These are phyloP conservation scores for Cutaneotrichosporon dermatis DNA, from an alignment of 1,284 basidiomycete species.

Conservation along the genomic window DNA sequence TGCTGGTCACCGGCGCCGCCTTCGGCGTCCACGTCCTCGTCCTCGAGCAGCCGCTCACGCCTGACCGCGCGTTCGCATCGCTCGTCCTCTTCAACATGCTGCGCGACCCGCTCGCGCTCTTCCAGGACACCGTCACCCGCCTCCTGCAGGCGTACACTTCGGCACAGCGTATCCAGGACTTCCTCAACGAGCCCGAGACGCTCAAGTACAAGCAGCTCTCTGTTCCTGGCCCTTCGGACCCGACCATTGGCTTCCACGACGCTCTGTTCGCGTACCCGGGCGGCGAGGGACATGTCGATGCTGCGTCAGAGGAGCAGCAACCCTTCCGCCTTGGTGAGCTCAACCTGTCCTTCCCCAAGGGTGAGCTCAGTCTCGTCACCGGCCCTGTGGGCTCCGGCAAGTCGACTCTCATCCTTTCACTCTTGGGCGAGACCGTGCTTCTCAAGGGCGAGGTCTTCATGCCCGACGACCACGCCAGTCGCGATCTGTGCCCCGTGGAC, in stretches of 20 bases:
- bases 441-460: slow-evolving; percentile 54
- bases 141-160: slow-evolving; percentile 51
- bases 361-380: slow-evolving; percentile 47
- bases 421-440: slow-evolving; percentile 54
- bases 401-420: slow-evolving; percentile 63
- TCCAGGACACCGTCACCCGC: slow-evolving; percentile 49
- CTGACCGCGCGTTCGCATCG: slow-evolving; percentile 50
- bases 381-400: slow-evolving; percentile 59
- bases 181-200: slow-evolving; percentile 55
- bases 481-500: slow-evolving; percentile 49
- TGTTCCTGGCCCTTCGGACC: slow-evolving; percentile 40
- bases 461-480: slow-evolving; percentile 50
- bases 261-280: slow-evolving; percentile 47
- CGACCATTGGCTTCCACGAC: slow-evolving; percentile 53
- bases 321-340: slow-evolving; percentile 51
- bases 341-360: slow-evolving; percentile 50
- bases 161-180: slow-evolving; percentile 49
- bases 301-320: slow-evolving; percentile 15
- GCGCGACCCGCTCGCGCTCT: slow-evolving; percentile 39
- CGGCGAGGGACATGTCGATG: slow-evolving; percentile 16
- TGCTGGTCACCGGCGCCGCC: slow-evolving; percentile 52
- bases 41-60: slow-evolving; percentile 37
- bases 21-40: slow-evolving; percentile 50
- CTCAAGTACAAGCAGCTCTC: slow-evolving; percentile 55
- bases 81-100: slow-evolving; percentile 56